Base-by-base conservation (phyloP, 768 basidiomycete genomes). In the Tylopilus vinaceipallidus region DNA sequence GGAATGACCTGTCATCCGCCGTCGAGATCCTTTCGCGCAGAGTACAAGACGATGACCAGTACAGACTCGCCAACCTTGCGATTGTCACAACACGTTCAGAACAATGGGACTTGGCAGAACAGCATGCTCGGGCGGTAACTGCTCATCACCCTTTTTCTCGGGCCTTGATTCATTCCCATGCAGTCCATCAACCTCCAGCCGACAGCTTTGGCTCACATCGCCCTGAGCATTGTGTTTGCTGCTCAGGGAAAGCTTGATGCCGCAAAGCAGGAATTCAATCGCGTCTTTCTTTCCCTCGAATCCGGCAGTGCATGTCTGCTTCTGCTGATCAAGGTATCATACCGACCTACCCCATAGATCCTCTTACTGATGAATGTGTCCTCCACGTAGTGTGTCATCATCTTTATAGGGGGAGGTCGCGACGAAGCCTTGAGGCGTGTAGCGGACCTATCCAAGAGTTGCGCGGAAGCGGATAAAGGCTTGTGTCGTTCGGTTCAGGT, bases 41-140 rank as follows among this genome's bases (percentile, higher is more conserved):
- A 32, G 10, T 23, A 23, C 38, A 23, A 40, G 38, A 12, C 6
- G 46, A 5, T 24, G 39, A 32, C 7, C 32, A 48, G 2, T 39
- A 48, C 47, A 40, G 39, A 26, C 47, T 41, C 14, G 47, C 39
- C 38, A 41, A 34, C 23, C 39, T 23, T 34, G 30, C 47, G 13
- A 7, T 48, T 26, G 9, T 48, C 30, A 48, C 6, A 19, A 13
- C 39, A 2, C 36, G 47, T 14, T 16, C 41, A 11, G 11, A 34
- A 34, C 30, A 41, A 26, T 48, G 47, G 47, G 22, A 41, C 9
- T 12, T 13, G 7, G 43, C 43, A 24, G 43, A 45, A 19, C 23
- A 9, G 6, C n/a, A 45, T 35, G 33, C 43, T 4, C 29, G 22
- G 19, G 11, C 16, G 16, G 43, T 44, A 29, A 23, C 9, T 13